Percentiles rank a stretch among this genome's conserved stretches.
phyloP scores from a whole-genome alignment of 202 grass and related monocot species.

The Miscanthus sacchariflorus region DNA sequence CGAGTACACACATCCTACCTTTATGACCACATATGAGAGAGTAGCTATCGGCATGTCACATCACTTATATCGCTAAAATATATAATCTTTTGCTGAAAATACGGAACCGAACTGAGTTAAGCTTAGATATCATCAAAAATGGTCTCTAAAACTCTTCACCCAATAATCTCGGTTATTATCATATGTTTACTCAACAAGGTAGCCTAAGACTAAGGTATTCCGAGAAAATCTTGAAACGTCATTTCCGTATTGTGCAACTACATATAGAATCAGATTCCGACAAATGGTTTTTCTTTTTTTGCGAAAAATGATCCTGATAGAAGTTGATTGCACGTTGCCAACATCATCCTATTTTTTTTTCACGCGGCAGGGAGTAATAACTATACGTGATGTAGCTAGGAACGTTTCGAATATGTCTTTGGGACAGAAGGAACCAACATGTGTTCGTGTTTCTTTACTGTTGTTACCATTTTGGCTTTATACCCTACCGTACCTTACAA shows the following conservation, averaged over 20 bases:
- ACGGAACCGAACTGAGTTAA: not conserved
- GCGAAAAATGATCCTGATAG: not conserved
- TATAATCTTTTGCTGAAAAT: not conserved
- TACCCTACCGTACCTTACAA: not conserved
- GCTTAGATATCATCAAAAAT: not conserved
- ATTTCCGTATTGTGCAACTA: not conserved
- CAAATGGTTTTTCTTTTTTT: not conserved
- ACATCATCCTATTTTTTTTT: not conserved
- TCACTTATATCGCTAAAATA: not conserved
- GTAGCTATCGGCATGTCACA: not conserved
- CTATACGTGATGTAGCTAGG: not conserved
- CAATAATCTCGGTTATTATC: not conserved
- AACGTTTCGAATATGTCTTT: conserved; percentile 16
- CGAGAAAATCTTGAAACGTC: not conserved
- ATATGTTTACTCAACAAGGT: not conserved
- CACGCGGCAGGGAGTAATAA: not conserved
- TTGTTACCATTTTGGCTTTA: not conserved
- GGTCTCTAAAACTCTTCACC: not conserved
- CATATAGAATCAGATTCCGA: not conserved
- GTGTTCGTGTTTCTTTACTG: not conserved
- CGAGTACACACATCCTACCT: not conserved
- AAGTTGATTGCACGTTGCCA: not conserved
- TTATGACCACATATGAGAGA: not conserved
- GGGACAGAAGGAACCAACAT: not conserved
- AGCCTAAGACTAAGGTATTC: not conserved